phyloP scores from a whole-genome alignment of 441 rosid genomes.

The Croton setiger region DNA sequence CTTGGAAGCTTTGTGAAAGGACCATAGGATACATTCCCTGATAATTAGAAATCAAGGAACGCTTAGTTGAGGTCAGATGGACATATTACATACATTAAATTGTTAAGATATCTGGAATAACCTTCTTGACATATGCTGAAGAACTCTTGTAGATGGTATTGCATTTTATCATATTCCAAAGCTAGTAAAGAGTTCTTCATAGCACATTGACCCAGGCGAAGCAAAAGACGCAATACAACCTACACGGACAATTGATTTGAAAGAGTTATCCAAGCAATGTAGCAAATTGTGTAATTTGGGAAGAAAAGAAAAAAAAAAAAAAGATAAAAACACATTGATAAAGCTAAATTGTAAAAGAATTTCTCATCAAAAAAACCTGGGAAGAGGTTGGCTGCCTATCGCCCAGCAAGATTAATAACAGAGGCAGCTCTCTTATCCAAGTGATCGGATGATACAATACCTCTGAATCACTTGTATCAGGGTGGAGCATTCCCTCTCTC shows the following conservation, averaged over 20 bases:
- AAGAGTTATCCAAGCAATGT: constrained; percentile 10
- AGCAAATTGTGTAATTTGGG: background rate
- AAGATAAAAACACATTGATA: background rate
- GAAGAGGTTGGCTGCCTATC: constrained; percentile 53
- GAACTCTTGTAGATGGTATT: constrained; percentile 47
- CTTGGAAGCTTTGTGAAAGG: constrained; percentile 65
- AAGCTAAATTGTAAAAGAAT: background rate
- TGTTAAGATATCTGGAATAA: constrained; percentile 22
- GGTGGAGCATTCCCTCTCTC: background rate
- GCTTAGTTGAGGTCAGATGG: constrained; percentile 17
- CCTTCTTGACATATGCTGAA: constrained; percentile 54
- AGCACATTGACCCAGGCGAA: constrained; percentile 60
- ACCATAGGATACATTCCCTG: constrained; percentile 59
- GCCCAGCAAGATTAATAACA: constrained; percentile 26
- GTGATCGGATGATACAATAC: background rate
- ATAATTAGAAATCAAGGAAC: constrained; percentile 21
- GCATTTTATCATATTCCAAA: constrained; percentile 53
- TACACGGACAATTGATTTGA: constrained; percentile 28
- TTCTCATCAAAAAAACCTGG: constrained; percentile 44
- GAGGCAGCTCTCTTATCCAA: constrained; percentile 6
- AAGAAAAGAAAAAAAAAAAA: background rate
- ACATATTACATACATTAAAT: constrained; percentile 20
- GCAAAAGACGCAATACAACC: constrained; percentile 71
- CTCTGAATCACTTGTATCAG: background rate
- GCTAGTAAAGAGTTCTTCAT: constrained; percentile 36